Evolutionary conservation across 352 stramenopile species (phyloP).

Genomic region (Pythium brachiatum): DNA sequence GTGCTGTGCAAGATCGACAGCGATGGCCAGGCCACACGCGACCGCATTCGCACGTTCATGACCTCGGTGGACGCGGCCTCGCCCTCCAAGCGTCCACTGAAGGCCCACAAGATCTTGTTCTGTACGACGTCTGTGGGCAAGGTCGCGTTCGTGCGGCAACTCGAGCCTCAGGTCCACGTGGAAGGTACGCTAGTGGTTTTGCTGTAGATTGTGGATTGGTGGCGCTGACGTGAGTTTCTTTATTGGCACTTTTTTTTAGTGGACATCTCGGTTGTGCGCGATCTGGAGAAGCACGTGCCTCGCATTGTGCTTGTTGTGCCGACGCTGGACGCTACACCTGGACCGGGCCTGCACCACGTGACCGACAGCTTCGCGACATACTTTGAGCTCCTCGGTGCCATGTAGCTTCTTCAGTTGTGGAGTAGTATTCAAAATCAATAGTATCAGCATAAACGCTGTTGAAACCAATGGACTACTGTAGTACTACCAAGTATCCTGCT

Average conservation of each 20-base stretch:
- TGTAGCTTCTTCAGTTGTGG: constrained; percentile 3
- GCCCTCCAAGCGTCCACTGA: constrained; percentile 31
- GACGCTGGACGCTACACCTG: constrained; percentile 24
- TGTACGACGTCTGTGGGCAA: constrained; percentile 76
- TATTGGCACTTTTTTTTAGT: constrained; percentile 30
- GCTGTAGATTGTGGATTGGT: background rate
- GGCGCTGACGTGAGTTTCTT: background rate
- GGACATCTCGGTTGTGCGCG: constrained; percentile 46
- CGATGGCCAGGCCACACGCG: constrained; percentile 29
- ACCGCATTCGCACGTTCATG: constrained; percentile 52
- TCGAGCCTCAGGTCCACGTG: constrained; percentile 79
- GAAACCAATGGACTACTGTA: background rate
- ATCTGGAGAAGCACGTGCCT: constrained; percentile 76
- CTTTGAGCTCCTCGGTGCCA: constrained; percentile 54
- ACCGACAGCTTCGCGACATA: constrained; percentile 65
- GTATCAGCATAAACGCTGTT: background rate
- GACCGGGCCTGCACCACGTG: constrained; percentile 47
- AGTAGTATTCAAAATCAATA: background rate
- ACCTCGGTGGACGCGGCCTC: constrained; percentile 31
- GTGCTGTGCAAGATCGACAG: constrained; percentile 49
- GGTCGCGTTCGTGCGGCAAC: constrained; percentile 84
- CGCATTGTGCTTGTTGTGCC: constrained; percentile 63
- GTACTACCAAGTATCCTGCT: background rate
- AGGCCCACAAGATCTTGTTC: constrained; percentile 77
- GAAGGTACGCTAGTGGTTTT: constrained; percentile 49